Evolutionary conservation across 345 rosid genomes (phyloP), one percentile per base, ranked within the genome.

Genomic region (Excoecaria agallocha): DNA sequence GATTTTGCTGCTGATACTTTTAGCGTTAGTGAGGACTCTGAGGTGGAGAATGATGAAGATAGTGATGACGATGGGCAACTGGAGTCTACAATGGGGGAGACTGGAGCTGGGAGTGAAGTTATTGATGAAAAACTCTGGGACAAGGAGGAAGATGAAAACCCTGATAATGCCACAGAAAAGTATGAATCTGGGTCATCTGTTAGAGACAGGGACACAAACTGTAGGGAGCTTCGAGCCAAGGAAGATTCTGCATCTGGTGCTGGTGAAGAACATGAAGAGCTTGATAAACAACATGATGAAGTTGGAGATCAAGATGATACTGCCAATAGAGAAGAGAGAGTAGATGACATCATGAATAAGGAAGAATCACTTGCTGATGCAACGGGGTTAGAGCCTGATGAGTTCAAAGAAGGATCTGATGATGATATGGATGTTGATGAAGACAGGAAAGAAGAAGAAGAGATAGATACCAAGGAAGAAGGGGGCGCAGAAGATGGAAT

Each of bases 181-280:
- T 84, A 85, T 78, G 98, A 95, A 82, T 83, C 93, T 61, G 98
- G 96, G 61, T 80, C 93, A 49, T 80, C 96, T n/a, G 87, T 91
- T 59, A 76, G 12, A 59, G 91, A 91, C 48, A 84, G 16, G 45
- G 90, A 90, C 81, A 65, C 78, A 63, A 81, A 78, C 74, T 78
- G 74, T 67, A 85, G 89, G 79, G 98, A 95, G 87, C 86, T 95
- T 48, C 85, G 96, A 84, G 96, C 86, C 68, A 95, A 88, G 90
- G 96, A 91, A 76, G 92, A 93, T 56, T 81, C 74, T 73, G 81
- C 74, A 49, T 66, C 68, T 20, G 86, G 84, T 52, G 69, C 68
- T 20, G 86, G 83, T 74, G 67, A 75, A 11, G 89, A 88, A 72
- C 70, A 79, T 55, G 91, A 76, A 24, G 89, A 89, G 74, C 65